phyloP scores from a whole-genome alignment of 2,329 filamentous ascomycete species.

The Neopestalotiopsis sp. region DNA sequence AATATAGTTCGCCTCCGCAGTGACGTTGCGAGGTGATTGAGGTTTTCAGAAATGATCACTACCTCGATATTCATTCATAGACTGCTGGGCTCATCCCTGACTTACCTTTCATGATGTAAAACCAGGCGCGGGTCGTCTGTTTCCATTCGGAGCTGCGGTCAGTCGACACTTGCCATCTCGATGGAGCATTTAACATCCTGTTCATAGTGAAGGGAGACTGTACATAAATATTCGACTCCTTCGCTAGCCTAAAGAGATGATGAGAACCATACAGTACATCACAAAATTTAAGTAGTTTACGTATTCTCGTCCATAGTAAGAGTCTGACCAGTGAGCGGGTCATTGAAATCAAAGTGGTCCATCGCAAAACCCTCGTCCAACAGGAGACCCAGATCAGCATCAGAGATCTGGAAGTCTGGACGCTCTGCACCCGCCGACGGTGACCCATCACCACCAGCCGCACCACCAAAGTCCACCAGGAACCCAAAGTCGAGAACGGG shows the following conservation, averaged over 20 bases:
- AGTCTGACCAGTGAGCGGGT: neutral
- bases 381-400: slow-evolving; percentile 19
- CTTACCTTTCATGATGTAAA: too few species aligned
- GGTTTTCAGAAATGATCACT: too few species aligned
- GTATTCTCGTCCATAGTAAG: neutral
- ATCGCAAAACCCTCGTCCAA: slow-evolving; percentile 18
- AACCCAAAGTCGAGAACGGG: slow-evolving; percentile 33
- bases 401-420: slow-evolving; percentile 17
- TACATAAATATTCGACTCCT: neutral
- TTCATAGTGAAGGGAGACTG: neutral
- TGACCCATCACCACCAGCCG: neutral
- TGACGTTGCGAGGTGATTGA: too few species aligned
- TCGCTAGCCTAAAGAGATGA: neutral
- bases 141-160: too few species aligned
- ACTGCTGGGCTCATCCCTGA: too few species aligned
- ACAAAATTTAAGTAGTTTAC: neutral
- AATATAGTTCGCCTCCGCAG: too few species aligned
- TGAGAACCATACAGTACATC: neutral
- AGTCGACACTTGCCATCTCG: too few species aligned
- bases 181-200: too few species aligned
- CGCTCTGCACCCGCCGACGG: neutral
- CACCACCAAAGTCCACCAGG: slow-evolving; percentile 23
- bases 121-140: too few species aligned
- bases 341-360: slow-evolving; percentile 16
- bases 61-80: too few species aligned